Conservation (phyloP, 371 early-diverging fungal species). For the Mortierella sp. region DNA sequence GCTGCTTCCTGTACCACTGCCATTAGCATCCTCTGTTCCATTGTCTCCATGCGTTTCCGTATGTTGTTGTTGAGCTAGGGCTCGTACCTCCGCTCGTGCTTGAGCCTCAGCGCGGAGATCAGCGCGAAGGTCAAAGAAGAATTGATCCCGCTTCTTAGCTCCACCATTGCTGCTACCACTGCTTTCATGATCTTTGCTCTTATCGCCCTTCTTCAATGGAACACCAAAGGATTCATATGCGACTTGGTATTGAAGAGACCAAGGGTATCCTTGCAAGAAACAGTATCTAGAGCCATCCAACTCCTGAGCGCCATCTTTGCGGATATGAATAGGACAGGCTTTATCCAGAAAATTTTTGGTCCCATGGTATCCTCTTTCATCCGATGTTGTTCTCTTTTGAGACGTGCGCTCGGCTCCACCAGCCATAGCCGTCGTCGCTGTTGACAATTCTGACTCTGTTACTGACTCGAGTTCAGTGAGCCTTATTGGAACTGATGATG, state of each 20-base stretch:
- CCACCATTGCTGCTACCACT: neutral
- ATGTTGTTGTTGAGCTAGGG: neutral
- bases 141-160: constrained; percentile 4
- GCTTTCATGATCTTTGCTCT: neutral
- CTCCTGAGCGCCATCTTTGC: constrained; percentile 22
- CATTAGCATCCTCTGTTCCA: neutral
- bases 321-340: constrained; percentile 31
- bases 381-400: neutral
- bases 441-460: neutral
- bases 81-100: neutral
- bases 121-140: constrained; percentile 19
- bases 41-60: neutral
- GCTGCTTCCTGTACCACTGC: neutral
- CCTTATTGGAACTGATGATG: neutral
- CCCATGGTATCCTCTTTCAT: constrained; percentile 31
- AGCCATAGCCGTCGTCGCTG: neutral
- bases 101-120: constrained; percentile 4
- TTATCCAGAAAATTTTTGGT: constrained; percentile 47
- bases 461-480: neutral
- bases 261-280: constrained; percentile 39
- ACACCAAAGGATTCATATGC: constrained; percentile 6
- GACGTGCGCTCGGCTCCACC: neutral
- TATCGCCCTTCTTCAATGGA: neutral
- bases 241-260: constrained; percentile 43
- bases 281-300: constrained; percentile 34